Evolutionary conservation across 83 land plant species (phyloP), one percentile per base, ranked within the genome.

Genomic region (Isoetes engelmannii): DNA sequence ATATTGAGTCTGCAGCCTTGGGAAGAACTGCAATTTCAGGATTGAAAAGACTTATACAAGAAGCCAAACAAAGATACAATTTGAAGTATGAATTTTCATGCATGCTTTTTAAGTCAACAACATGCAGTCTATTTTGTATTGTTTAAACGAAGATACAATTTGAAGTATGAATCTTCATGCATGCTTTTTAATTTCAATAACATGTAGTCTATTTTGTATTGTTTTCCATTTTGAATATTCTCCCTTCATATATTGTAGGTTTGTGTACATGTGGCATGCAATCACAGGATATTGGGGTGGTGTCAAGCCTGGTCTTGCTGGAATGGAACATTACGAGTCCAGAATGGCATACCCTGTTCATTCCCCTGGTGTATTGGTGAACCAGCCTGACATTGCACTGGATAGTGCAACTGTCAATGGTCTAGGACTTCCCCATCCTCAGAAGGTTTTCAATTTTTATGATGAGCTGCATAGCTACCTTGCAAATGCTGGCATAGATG

Each of bases 391-490:
- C n/a, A 82, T 86, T 86, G 75, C 81, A 57, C 69, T 60, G 7
- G 96, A 90, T 63, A 66, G 60, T 43, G 56, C 90, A 46, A 84
- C 92, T 13, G 47, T 84, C 43, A 83, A 90, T 58, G 98, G 98
- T 5, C 44, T 90, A 53, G 98, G 98, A 10, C 50, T 93, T 54
- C 87, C 88, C 49, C 77, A 84, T 59, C 92, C 96, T 0, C 77
- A 78, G 53, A 82, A 78, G 37, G 82, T 82, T n/a, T 82, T 75
- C 74, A 57, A 72, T 69, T 93, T 93, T 58, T 93, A 83, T 79
- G 61, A 86, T 65, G 96, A 87, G 72, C 64, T 90, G 63, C 98
- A 93, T 54, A 75, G 82, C 57, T 93, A 93, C 74, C 76, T 93
- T 48, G 88, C 89, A 4, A 19, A 80, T 8, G 86, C 87, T 19